These are phyloP conservation scores for Boletus rubescentipes DNA, from an alignment of 768 basidiomycete species.

Conservation along the genomic window DNA sequence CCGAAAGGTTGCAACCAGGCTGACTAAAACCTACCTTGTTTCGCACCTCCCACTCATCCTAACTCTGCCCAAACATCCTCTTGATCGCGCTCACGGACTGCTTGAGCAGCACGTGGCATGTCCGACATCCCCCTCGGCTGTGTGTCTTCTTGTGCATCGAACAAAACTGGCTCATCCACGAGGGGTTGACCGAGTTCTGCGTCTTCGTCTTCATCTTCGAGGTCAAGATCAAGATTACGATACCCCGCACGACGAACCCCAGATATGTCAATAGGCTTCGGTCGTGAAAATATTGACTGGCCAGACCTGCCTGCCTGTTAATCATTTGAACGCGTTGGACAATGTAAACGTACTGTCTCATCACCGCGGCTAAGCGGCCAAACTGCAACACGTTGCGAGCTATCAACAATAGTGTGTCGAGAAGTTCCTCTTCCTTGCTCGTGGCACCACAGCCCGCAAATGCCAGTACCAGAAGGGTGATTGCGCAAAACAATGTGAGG, in stretches of 20 bases:
- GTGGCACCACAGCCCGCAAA: conserved; percentile 81
- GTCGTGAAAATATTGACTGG: conserved; percentile 84
- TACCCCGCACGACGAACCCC: conserved; percentile 65
- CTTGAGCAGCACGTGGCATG: conserved; percentile 62
- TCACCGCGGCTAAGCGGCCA: conserved; percentile 85
- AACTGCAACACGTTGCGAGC: conserved; percentile 93
- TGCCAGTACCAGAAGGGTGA: conserved; percentile 86
- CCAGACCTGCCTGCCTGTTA: conserved; percentile 58
- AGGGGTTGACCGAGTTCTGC: conserved; percentile 55
- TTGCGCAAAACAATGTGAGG: conserved; percentile 83
- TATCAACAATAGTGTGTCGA: conserved; percentile 90
- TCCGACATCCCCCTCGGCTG: conserved; percentile 38
- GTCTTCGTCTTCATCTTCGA: conserved; percentile 61
- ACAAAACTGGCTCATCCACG: conserved; percentile 59
- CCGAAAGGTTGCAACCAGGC: not conserved
- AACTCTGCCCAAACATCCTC: conserved; percentile 75
- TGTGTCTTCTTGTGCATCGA: conserved; percentile 51
- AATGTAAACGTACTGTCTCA: conserved; percentile 74
- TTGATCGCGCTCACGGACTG: conserved; percentile 53
- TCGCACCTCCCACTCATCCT: conserved; percentile 35
- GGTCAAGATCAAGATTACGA: conserved; percentile 64
- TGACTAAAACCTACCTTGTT: not conserved
- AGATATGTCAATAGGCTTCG: conserved; percentile 83
- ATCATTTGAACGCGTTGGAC: not conserved
- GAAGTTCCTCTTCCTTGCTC: conserved; percentile 90